A percentile compares a stretch with the other conserved stretches of the same genome.
Conservation (phyloP, 345 rosid genomes). For the Populus nigra region DNA sequence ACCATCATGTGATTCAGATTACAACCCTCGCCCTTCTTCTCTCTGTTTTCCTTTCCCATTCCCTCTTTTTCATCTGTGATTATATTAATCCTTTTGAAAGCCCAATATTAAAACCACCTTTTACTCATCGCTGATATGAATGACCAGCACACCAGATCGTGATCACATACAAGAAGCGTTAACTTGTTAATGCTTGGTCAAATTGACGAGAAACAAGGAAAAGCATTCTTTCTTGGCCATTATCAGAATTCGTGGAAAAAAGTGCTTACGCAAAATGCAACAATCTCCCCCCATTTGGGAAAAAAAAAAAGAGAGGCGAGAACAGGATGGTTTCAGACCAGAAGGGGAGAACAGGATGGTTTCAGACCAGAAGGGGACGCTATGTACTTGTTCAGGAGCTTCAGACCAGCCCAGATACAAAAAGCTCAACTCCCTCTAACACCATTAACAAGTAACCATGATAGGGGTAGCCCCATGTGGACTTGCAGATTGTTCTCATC, state of each 20-base stretch:
- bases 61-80: background rate
- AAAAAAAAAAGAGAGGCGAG: background rate
- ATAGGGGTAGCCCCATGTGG: background rate
- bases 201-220: background rate
- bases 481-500: background rate
- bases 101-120: background rate
- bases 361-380: background rate
- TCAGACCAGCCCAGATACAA: background rate
- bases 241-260: background rate
- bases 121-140: background rate
- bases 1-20: too few species aligned
- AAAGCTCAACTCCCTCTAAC: background rate
- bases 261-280: background rate
- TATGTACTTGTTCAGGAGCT: background rate
- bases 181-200: background rate
- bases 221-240: background rate
- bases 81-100: background rate
- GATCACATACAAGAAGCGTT: too few species aligned
- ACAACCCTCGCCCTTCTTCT: too few species aligned
- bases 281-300: background rate
- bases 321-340: background rate
- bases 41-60: too few species aligned
- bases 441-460: background rate
- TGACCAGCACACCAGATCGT: background rate
- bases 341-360: background rate